phyloP scores from a whole-genome alignment of 2,329 filamentous ascomycete species.

The Penicillium concentricum region DNA sequence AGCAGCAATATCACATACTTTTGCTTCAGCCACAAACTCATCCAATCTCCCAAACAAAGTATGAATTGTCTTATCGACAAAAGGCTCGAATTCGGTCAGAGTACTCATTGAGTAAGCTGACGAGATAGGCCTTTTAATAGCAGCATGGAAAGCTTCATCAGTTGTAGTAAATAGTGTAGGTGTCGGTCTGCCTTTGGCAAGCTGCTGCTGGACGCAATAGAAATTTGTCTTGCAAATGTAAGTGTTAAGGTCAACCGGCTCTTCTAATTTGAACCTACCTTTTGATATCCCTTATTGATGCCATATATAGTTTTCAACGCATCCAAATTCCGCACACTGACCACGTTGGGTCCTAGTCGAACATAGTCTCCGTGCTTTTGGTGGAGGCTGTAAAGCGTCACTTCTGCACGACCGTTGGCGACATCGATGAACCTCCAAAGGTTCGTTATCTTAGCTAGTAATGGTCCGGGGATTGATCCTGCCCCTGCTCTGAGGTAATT shows the following conservation, averaged over 20 bases:
- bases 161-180: slow-evolving; percentile 22
- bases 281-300: slow-evolving; percentile 15
- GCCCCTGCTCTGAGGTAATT: not conserved
- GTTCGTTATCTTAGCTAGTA: not conserved
- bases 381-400: slow-evolving; percentile 10
- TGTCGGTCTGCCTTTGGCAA: slow-evolving; percentile 19
- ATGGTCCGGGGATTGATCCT: not conserved
- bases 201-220: slow-evolving; percentile 22
- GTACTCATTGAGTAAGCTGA: slow-evolving; percentile 44
- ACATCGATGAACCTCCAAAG: not conserved
- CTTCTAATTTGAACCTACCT: slow-evolving; percentile 3
- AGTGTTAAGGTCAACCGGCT: not conserved
- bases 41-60: slow-evolving; percentile 28
- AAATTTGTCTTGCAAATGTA: slow-evolving; percentile 13
- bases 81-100: slow-evolving; percentile 41
- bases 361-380: slow-evolving; percentile 22
- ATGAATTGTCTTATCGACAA: slow-evolving; percentile 36
- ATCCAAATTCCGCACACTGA: slow-evolving; percentile 23
- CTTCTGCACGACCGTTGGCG: not conserved
- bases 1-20: slow-evolving; percentile 29
- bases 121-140: slow-evolving; percentile 41
- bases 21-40: slow-evolving; percentile 17
- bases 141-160: slow-evolving; percentile 41
- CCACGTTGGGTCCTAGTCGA: slow-evolving; percentile 21
- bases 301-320: slow-evolving; percentile 22